Base-by-base conservation (phyloP, 345 rosid genomes). In the Syzygium jambos region DNA sequence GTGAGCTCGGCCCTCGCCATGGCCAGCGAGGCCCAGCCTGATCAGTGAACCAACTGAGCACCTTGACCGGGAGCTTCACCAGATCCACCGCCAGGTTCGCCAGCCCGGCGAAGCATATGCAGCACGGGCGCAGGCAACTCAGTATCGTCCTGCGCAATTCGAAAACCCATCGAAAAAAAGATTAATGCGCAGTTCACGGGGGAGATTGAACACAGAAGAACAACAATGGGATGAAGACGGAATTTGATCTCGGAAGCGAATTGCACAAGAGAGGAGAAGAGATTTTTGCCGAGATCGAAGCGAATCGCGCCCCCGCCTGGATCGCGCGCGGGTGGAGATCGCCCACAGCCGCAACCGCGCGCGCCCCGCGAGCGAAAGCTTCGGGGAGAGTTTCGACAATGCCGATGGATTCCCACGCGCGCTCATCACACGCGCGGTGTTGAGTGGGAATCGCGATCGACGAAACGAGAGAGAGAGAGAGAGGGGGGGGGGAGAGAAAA, bases 51-150 rank as follows among this genome's bases (percentile, higher is more conserved):
- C 99, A 97, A 87, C 91, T 86, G 52, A 97, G 86, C 57, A 95
- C 87, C 38, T 88, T 94, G 63, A 96, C 25, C 19, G 99, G 98
- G 87, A 95, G 95, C 93, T 94, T 93, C 83, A 97, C 87, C 43
- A 96, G 93, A 89, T 5, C 92, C 86, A 96, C 90, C 0, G 98
- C 98, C 41, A 94, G 88, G 61, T 97, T 94, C 3, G 98, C 96
- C 73, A 97, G 61, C 77, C 93, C 94, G 41, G 98, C 94, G 51
- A 89, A 96, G 87, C 96, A 96, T 84, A 94, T 86, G 89, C 98
- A 97, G 78, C 95, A 95, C 30, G 99, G 99, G 89, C 98, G 96
- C 87, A 97, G 86, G 90, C 98, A 96, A 91, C 98, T 95, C 92
- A 97, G 85, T 49, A 94, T 65, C 4, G 90, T 89, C 93, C 98